phyloP scores from a whole-genome alignment of 306 rosid genomes.

The Trifolium pratense region DNA sequence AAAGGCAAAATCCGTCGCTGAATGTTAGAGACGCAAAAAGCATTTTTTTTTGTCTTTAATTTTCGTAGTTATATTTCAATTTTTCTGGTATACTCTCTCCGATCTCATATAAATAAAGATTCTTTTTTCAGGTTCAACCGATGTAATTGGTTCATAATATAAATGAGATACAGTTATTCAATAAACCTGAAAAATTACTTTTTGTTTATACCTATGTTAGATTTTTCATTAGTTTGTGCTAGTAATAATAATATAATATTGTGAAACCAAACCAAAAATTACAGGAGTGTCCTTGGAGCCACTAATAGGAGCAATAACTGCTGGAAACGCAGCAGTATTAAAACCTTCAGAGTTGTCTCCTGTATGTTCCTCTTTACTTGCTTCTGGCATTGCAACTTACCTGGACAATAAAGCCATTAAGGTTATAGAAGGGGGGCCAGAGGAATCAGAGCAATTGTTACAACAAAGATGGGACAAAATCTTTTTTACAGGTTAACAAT shows the following conservation, averaged over 20 bases:
- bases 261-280: neutral
- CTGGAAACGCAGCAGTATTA: conserved; percentile 68
- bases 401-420: conserved; percentile 61
- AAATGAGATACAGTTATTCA: too few species aligned
- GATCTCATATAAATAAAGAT: too few species aligned
- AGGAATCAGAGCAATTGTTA: conserved; percentile 50
- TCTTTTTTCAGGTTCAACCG: too few species aligned
- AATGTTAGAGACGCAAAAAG: too few species aligned
- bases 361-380: conserved; percentile 59
- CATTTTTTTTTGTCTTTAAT: neutral
- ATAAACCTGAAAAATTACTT: too few species aligned
- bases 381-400: conserved; percentile 47
- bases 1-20: too few species aligned
- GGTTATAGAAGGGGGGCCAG: conserved; percentile 65
- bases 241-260: neutral
- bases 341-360: conserved; percentile 77
- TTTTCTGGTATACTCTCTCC: too few species aligned
- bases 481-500: conserved; percentile 65
- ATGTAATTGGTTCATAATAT: too few species aligned
- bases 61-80: too few species aligned
- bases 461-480: conserved; percentile 77
- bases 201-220: too few species aligned
- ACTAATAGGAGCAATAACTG: conserved; percentile 79
- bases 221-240: neutral
- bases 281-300: conserved; percentile 82